These are phyloP conservation scores for Blastosporella zonata DNA, from an alignment of 1,284 basidiomycete genomes.

Conservation along the genomic window DNA sequence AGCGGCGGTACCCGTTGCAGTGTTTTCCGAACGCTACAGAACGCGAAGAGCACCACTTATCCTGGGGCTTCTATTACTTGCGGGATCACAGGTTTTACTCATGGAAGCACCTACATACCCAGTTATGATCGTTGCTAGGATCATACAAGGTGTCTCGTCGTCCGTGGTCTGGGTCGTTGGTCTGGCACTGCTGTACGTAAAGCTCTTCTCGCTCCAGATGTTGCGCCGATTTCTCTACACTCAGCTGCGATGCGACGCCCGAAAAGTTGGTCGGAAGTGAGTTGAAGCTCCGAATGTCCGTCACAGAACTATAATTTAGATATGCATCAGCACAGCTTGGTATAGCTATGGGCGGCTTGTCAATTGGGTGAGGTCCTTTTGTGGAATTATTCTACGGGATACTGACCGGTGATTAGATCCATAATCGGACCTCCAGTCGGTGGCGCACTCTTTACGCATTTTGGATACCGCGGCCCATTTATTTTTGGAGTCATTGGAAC, in stretches of 20 bases:
- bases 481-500: conserved; percentile 65
- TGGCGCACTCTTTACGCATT: conserved; percentile 60
- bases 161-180: conserved; percentile 78
- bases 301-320: conserved; percentile 2
- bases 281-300: conserved; percentile 33
- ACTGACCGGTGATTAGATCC: conserved; percentile 20
- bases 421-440: conserved; percentile 68
- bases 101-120: conserved; percentile 74
- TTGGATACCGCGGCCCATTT: conserved; percentile 75
- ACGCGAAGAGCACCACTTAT: conserved; percentile 59
- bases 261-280: conserved; percentile 56
- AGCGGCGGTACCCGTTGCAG: conserved; percentile 73
- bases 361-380: conserved; percentile 49
- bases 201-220: not conserved
- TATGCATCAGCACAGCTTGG: conserved; percentile 64
- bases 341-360: conserved; percentile 67
- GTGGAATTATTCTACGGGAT: not conserved
- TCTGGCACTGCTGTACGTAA: conserved; percentile 61
- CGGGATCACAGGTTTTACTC: conserved; percentile 64
- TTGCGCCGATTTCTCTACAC: conserved; percentile 4
- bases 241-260: conserved; percentile 67
- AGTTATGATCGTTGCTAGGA: conserved; percentile 70
- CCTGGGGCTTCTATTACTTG: conserved; percentile 51
- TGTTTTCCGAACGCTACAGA: conserved; percentile 59
- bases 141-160: conserved; percentile 71